phyloP scores from a whole-genome alignment of 352 stramenopile species.

The Phytophthora fragariae region DNA sequence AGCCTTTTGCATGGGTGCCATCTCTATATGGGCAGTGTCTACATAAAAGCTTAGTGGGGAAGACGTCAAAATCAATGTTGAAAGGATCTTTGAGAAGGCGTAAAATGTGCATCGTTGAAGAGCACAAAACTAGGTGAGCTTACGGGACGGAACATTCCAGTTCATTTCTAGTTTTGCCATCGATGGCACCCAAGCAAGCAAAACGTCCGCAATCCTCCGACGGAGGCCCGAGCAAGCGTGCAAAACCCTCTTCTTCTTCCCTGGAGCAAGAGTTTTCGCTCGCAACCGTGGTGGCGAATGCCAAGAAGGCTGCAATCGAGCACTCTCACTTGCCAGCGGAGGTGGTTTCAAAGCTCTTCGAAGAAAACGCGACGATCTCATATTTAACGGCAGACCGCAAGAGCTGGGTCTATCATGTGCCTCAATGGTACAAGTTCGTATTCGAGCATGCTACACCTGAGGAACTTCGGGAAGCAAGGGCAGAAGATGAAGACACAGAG shows the following conservation, averaged over 20 bases:
- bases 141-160: neutral
- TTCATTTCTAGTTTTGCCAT: conserved; percentile 1
- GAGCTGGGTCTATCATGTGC: conserved; percentile 73
- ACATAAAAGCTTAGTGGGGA: neutral
- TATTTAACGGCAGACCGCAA: conserved; percentile 44
- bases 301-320: conserved; percentile 29
- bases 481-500: conserved; percentile 5
- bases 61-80: conserved; percentile 22
- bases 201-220: conserved; percentile 15
- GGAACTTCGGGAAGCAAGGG: conserved; percentile 10
- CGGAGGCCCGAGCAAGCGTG: conserved; percentile 21
- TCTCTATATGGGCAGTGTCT: conserved; percentile 5
- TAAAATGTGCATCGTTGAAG: conserved; percentile 13
- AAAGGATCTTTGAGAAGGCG: conserved; percentile 23
- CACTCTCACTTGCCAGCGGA: conserved; percentile 25
- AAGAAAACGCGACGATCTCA: conserved; percentile 33
- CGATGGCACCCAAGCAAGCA: conserved; percentile 25
- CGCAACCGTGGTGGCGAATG: conserved; percentile 21
- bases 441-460: conserved; percentile 36
- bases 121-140: neutral
- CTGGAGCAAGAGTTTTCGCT: conserved; percentile 39
- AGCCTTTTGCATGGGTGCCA: neutral
- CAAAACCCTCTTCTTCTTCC: conserved; percentile 7
- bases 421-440: conserved; percentile 57
- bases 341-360: conserved; percentile 35